Evolutionary conservation across 2,329 filamentous ascomycete genomes (phyloP), one percentile per base, ranked within the genome.

Genomic region (Mycosphaerella sp.): DNA sequence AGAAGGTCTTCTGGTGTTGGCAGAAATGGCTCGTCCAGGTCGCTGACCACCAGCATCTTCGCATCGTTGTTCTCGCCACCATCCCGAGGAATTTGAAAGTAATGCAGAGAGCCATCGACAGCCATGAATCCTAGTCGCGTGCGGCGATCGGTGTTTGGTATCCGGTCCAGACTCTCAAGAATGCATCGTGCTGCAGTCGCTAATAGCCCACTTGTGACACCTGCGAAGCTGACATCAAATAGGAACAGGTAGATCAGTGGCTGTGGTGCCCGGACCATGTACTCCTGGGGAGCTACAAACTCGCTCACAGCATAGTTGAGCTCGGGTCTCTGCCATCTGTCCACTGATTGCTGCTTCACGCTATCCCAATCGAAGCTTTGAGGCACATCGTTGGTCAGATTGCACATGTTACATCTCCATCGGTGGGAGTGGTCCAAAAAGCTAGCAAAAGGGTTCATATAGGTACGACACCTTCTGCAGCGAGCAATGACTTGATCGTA

Each of bases 331-430:
- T 95, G 85, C 87, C 93, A 95, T 68, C 93, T 80, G 70, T 98
- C 92, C 48, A 95, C 85, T 49, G 84, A 87, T 76, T 95, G 91
- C 73, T 97, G 92, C 51, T 90, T 80, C 43, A 89, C 86, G 34
- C 89, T 85, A 73, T 98, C 93, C 93, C 93, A 98, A 70, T 98
- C 93, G 63, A 98, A 98, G 38, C 91, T 91, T 73, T 98, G 93
- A n/a, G 93, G 93, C 39, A 97, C 92, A 65, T 98, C 93, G 70
- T 98, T 98, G 64, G 91, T 96, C 61, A 98, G 78, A 72, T 95
- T 97, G 73, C 93, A 98, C 91, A 98, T 96, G 75, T 98, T 98
- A 77, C 93, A 98, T 67, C 92, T 86, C 93, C 93, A 98, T 68
- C 93, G 83, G 74, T 98, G 93, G 45, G 93, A 93, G 68, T 97